Percentiles rank a stretch among this genome's conserved stretches.
phyloP scores from a whole-genome alignment of 257 asterid genomes.

The Solanum ahanhuiri region DNA sequence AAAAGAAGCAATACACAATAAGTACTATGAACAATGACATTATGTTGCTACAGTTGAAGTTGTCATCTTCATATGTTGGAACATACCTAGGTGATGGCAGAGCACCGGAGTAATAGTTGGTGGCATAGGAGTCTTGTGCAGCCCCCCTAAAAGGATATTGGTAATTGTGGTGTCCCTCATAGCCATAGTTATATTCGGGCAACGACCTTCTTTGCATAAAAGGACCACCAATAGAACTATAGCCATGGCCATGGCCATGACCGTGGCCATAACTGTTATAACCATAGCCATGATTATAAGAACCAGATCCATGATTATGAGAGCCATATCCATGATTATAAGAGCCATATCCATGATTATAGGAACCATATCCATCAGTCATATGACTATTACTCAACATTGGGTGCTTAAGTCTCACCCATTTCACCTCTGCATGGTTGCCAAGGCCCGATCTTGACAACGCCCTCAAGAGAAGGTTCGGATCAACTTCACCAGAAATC shows the following conservation, averaged over 20 bases:
- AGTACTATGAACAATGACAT: not conserved
- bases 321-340: not conserved
- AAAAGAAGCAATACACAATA: not conserved
- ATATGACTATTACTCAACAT: not conserved
- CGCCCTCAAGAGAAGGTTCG: slow-evolving; percentile 31
- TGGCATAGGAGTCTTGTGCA: not conserved
- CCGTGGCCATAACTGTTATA: not conserved
- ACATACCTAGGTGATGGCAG: not conserved
- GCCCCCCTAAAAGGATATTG: not conserved
- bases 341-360: not conserved
- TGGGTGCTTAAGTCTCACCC: slow-evolving; percentile 39
- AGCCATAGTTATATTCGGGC: not conserved
- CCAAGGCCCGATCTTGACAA: slow-evolving; percentile 27
- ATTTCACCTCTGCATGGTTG: slow-evolving; percentile 32
- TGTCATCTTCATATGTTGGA: not conserved
- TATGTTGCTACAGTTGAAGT: not conserved
- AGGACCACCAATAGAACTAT: slow-evolving; percentile 8
- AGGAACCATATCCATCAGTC: not conserved
- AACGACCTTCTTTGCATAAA: not conserved
- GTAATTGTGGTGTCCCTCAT: not conserved
- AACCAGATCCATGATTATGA: not conserved
- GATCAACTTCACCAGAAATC: slow-evolving; percentile 38
- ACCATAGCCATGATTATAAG: not conserved
- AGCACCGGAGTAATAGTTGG: not conserved
- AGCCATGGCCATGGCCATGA: not conserved